Evolutionary conservation across 352 stramenopile genomes (phyloP), one percentile per base, ranked within the genome.

Genomic region (Pythium volutum): DNA sequence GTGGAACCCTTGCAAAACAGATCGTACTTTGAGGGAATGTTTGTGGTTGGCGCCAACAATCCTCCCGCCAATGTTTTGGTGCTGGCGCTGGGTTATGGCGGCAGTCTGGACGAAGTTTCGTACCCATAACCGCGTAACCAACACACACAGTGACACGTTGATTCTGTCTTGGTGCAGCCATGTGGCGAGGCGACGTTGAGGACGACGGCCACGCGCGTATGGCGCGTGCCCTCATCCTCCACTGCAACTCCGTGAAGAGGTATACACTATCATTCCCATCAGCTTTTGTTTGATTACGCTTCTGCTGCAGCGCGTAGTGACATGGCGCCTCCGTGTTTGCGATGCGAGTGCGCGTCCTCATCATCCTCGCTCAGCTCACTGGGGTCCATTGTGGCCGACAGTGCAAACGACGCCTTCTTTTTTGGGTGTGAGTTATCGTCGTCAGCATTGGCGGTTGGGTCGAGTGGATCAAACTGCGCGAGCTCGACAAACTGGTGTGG

Each of bases 401-500:
- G 46, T 9, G 56, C 56, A 16, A 64, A 45, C 2, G 56, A 56
- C 42, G 41, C 18, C 6, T 5, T 11, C 16, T 42, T 42, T 16
- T 42, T 16, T 8, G 7, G 39, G 8, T 27, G 4, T 23, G n/a
- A 3, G 14, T 26, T 48, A 18, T 27, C 20, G 16, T 26, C 41
- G 41, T 26, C 20, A 16, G 18, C 16, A 42, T 12, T n/a, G n/a
- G n/a, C n/a, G n/a, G n/a, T 42, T 15, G 12, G 36, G 36, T 42
- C 36, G 36, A 20, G 36, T 50, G 38, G 27, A 22, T 65, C 58
- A 14, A 53, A 31, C 43, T 65, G 58, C 23, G 58, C 41, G 48
- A 65, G 58, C 23, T 66, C 59, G 5, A 66, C 38, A 33, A 66
- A 60, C 10, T 65, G 49, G 22, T 31, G 26, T 6, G 38, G 15